Percentiles rank a stretch among this genome's conserved stretches.
Conservation (phyloP, 352 stramenopile species). For the Phytopythium ostracodes region DNA sequence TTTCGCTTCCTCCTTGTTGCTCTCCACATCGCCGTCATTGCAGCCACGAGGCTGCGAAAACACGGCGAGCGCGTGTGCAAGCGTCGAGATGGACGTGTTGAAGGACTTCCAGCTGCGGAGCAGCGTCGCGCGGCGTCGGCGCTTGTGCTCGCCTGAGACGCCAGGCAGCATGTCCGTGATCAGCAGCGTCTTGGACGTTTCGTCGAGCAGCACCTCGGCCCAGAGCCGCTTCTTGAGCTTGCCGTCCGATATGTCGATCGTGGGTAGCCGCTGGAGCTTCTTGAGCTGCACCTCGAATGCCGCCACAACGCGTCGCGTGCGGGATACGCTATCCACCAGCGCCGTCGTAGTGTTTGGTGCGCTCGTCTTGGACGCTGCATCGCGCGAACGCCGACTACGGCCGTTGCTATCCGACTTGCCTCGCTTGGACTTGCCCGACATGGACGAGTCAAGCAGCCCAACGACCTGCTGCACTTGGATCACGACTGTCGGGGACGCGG, state of each 20-base stretch:
- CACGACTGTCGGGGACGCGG: slow-evolving; percentile 56
- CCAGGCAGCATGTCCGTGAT: slow-evolving; percentile 81
- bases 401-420: slow-evolving; percentile 2
- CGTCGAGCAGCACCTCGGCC: slow-evolving; percentile 73
- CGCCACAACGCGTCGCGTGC: slow-evolving; percentile 34
- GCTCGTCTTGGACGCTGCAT: not conserved
- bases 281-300: slow-evolving; percentile 82
- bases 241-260: slow-evolving; percentile 70
- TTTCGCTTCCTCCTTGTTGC: not conserved
- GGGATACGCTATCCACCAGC: slow-evolving; percentile 9
- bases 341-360: not conserved
- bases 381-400: not conserved
- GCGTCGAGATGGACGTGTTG: slow-evolving; percentile 62
- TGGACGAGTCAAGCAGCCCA: slow-evolving; percentile 10
- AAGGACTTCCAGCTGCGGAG: slow-evolving; percentile 79
- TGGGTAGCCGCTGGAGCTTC: slow-evolving; percentile 74
- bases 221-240: slow-evolving; percentile 61
- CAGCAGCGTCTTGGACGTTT: slow-evolving; percentile 75
- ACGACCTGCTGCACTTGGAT: slow-evolving; percentile 70
- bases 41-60: slow-evolving; percentile 2
- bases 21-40: not conserved
- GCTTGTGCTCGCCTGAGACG: slow-evolving; percentile 63
- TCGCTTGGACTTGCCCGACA: slow-evolving; percentile 3
- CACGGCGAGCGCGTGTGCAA: slow-evolving; percentile 46
- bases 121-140: slow-evolving; percentile 57